phyloP scores from a whole-genome alignment of 345 rosid species.

The Hirschfeldia incana region DNA sequence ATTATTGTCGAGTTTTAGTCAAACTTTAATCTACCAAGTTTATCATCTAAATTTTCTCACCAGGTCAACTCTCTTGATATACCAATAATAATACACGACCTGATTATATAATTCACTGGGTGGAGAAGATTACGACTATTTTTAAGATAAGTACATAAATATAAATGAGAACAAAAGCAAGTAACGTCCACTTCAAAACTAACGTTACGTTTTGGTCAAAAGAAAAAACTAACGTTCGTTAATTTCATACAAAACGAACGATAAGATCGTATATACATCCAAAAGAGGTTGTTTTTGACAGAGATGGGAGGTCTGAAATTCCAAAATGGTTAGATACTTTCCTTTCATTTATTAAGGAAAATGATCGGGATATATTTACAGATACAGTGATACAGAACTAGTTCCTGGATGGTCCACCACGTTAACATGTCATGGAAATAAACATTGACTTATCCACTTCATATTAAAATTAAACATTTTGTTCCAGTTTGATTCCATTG shows the following conservation, averaged over 20 bases:
- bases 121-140: not conserved
- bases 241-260: not conserved
- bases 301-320: conserved; percentile 27
- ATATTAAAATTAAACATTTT: not conserved
- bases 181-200: conserved; percentile 27
- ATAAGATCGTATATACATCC: conserved; percentile 9
- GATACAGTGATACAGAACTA: not conserved
- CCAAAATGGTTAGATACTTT: conserved; percentile 20
- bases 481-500: not conserved
- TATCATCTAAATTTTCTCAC: not conserved
- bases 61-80: conserved; percentile 22
- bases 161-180: conserved; percentile 11
- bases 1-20: conserved; percentile 7
- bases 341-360: not conserved
- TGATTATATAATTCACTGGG: not conserved
- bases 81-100: conserved; percentile 7
- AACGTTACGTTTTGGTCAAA: conserved; percentile 31
- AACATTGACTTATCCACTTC: not conserved
- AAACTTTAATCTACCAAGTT: not conserved
- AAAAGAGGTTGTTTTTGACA: conserved; percentile 31
- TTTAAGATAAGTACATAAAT: not conserved
- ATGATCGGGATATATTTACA: not conserved
- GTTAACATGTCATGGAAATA: conserved; percentile 5
- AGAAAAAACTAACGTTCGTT: conserved; percentile 13
- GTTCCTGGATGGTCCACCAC: conserved; percentile 29